Base-by-base conservation (phyloP, 257 asterid genomes). In the Cruciata laevipes region DNA sequence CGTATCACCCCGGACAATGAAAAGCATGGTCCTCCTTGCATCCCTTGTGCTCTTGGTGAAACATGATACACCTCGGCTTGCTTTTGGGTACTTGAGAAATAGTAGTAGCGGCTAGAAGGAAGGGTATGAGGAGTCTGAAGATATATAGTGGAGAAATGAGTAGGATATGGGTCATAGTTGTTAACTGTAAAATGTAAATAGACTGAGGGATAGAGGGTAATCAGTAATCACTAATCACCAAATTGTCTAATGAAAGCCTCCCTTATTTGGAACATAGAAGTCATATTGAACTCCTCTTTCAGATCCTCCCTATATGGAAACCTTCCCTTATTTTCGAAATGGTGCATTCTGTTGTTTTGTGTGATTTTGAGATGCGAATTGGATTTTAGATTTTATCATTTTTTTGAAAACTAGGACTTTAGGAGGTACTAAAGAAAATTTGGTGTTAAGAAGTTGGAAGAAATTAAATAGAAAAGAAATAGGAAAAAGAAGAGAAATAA, bases 1-100 rank as follows among this genome's bases (percentile, higher is more conserved):
- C 38, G 12, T 18, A 88, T 90, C 83, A 90, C 93, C 17, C 91
- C 97, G 0, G 25, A 68, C 66, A 90, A 81, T 67, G 87, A 82
- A 64, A 65, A 61, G 11, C 78, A 78, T 49, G 63, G 56, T 60
- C 97, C 97, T 58, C 89, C 96, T 31, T 90, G 97, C 86, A 86
- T 90, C 71, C 96, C 97, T 64, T 90, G 97, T 66, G 96, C 80
- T 72, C 69, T 85, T 25, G 93, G 93, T 69, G 96, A 86, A 76
- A 69, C 80, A 3, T 87, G 60, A 70, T n/a, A n/a, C n/a, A n/a
- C n/a, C n/a, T n/a, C n/a, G n/a, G n/a, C n/a, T n/a, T n/a, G 23
- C 57, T 68, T 56, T 66, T 66, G 74, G 11, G 63, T 53, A 31
- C 16, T 51, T 56, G 51, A 42, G 11, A 16, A 53, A 65, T 63